Conservation (phyloP, 805 yeast species). For the Metschnikowia hibisci region DNA sequence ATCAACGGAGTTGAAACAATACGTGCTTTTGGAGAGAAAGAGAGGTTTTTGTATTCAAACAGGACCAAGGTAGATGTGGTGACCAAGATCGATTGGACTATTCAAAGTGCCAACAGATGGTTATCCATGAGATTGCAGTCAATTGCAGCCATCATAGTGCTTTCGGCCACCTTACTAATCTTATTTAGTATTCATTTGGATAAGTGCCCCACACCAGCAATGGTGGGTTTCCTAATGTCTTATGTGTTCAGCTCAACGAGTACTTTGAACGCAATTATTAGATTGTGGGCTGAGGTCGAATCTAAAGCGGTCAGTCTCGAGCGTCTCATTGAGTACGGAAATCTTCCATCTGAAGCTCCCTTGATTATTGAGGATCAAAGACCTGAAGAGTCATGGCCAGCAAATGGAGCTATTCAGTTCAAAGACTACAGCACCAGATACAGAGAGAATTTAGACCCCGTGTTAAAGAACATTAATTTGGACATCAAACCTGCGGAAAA, state of each 20-base stretch:
- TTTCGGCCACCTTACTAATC: constrained; percentile 25
- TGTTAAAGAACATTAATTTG: constrained; percentile 21
- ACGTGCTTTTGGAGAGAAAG: constrained; percentile 28
- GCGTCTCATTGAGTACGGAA: constrained; percentile 36
- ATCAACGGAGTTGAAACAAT: constrained; percentile 36
- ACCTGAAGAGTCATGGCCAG: constrained; percentile 24
- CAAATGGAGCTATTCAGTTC: constrained; percentile 21
- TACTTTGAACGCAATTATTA: constrained; percentile 29
- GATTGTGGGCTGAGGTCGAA: constrained; percentile 35
- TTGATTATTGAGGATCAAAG: constrained; percentile 28
- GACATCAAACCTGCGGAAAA: constrained; percentile 24
- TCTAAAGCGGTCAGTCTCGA: constrained; percentile 33
- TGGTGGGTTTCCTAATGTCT: constrained; percentile 38
- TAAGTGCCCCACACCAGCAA: constrained; percentile 27
- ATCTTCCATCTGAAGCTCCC: constrained; percentile 22
- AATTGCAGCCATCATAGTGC: constrained; percentile 33
- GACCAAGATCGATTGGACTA: constrained; percentile 21
- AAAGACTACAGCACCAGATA: constrained; percentile 24
- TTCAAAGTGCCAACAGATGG: constrained; percentile 32
- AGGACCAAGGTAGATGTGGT: constrained; percentile 24
- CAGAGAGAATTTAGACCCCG: constrained; percentile 25
- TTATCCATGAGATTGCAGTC: constrained; percentile 35
- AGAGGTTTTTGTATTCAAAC: constrained; percentile 26
- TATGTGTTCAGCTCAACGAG: constrained; percentile 31
- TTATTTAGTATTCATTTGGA: constrained; percentile 23